phyloP scores from a whole-genome alignment of 495 filamentous ascomycete species.

The Aspergillus avenaceus region DNA sequence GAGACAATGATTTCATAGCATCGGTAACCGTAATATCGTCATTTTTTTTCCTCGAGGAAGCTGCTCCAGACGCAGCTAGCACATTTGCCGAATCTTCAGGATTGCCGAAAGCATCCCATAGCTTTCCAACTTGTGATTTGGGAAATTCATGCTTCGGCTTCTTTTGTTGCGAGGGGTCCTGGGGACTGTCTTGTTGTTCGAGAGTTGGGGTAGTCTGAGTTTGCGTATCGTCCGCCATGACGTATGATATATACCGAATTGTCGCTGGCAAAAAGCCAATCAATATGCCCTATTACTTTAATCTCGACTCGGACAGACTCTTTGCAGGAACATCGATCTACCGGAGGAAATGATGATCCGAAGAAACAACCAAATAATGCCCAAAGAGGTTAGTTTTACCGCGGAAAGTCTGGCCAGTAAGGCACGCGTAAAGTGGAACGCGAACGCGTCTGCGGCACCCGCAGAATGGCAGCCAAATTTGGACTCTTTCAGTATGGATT shows the following conservation, averaged over 20 bases:
- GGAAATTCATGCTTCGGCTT: slow-evolving; percentile 39
- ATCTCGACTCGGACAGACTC: not conserved
- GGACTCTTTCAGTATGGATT: slow-evolving; percentile 7
- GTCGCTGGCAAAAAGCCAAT: not conserved
- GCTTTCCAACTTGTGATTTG: slow-evolving; percentile 46
- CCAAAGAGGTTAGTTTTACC: slow-evolving; percentile 29
- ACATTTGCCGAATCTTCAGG: slow-evolving; percentile 49
- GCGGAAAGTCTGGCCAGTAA: slow-evolving; percentile 17
- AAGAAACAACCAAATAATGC: not conserved
- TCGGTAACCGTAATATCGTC: slow-evolving; percentile 53
- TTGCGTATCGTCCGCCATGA: slow-evolving; percentile 55
- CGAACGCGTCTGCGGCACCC: slow-evolving; percentile 32
- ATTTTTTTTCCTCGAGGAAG: slow-evolving; percentile 42
- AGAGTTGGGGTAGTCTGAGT: slow-evolving; percentile 19
- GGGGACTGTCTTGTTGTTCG: slow-evolving; percentile 7
- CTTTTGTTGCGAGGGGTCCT: slow-evolving; percentile 18
- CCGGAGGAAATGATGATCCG: slow-evolving; percentile 20
- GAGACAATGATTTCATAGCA: slow-evolving; percentile 59
- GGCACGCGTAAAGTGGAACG: slow-evolving; percentile 30
- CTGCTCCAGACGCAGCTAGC: slow-evolving; percentile 32
- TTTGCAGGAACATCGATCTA: slow-evolving; percentile 3
- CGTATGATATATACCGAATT: slow-evolving; percentile 8
- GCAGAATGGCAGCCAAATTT: slow-evolving; percentile 13
- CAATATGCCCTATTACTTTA: not conserved
- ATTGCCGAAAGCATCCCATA: slow-evolving; percentile 49